Percentiles rank a stretch among this genome's conserved stretches.
phyloP scores from a whole-genome alignment of 2,329 filamentous ascomycete genomes.

The Ceratocystis cubensis region DNA sequence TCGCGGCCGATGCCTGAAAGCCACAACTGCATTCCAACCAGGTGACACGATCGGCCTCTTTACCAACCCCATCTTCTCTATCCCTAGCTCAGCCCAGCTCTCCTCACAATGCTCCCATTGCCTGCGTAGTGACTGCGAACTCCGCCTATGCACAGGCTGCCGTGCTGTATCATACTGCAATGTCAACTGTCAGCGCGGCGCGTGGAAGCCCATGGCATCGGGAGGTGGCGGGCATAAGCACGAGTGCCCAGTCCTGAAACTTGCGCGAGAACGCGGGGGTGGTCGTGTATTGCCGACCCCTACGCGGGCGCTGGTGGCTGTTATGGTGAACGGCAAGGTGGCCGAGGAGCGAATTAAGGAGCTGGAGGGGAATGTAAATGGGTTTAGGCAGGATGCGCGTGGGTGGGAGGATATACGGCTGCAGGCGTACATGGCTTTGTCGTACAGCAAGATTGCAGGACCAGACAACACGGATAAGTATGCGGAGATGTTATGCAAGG shows the following conservation, averaged over 20 bases:
- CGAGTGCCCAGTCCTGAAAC: conserved; percentile 40
- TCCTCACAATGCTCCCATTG: conserved; percentile 39
- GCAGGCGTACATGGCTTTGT: conserved; percentile 39
- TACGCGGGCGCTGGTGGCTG: conserved; percentile 41
- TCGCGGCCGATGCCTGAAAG: conserved; percentile 35
- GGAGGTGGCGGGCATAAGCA: conserved; percentile 33
- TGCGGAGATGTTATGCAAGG: conserved; percentile 42
- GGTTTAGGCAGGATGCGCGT: conserved; percentile 28
- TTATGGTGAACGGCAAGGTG: conserved; percentile 33
- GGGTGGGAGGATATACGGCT: conserved; percentile 38
- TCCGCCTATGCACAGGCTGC: conserved; percentile 41
- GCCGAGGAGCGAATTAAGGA: conserved; percentile 28
- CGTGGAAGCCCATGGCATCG: conserved; percentile 33
- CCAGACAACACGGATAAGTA: conserved; percentile 31
- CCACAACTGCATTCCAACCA: conserved; percentile 33
- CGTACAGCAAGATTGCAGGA: conserved; percentile 29
- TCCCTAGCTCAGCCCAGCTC: conserved; percentile 36
- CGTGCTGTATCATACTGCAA: conserved; percentile 43
- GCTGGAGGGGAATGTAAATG: conserved; percentile 37
- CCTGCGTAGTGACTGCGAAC: conserved; percentile 27
- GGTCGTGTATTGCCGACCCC: conserved; percentile 38
- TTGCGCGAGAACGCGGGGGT: conserved; percentile 29
- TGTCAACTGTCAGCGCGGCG: conserved; percentile 39
- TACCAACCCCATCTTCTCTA: conserved; percentile 33
- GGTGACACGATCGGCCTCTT: conserved; percentile 38